Percentiles rank a stretch among this genome's conserved stretches.
These are phyloP conservation scores for Elsinoe ampelina DNA, from an alignment of 2,329 filamentous ascomycete genomes.

Conservation along the genomic window DNA sequence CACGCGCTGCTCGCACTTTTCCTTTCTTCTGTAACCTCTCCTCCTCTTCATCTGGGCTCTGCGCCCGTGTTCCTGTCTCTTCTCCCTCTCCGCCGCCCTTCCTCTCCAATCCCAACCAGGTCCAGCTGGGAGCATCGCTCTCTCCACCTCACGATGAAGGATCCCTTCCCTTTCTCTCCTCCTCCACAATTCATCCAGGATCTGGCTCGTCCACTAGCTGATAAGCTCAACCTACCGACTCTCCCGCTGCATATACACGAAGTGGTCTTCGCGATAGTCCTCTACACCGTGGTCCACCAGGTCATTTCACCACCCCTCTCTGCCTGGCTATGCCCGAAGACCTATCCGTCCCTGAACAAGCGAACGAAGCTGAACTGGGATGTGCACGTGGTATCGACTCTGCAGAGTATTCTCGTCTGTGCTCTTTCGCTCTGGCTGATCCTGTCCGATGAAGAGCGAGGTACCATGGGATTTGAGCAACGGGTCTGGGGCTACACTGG, in stretches of 20 bases:
- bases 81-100: background rate
- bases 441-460: constrained; percentile 56
- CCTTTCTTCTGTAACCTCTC: background rate
- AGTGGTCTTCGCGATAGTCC: constrained; percentile 53
- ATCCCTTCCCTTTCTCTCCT: constrained; percentile 57
- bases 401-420: constrained; percentile 67
- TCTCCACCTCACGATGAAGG: constrained; percentile 48
- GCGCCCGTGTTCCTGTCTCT: background rate
- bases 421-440: constrained; percentile 65
- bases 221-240: constrained; percentile 52
- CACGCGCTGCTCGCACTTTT: background rate
- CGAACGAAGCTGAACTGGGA: constrained; percentile 72
- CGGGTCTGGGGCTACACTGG: constrained; percentile 67
- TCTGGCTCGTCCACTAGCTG: constrained; percentile 55
- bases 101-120: background rate
- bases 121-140: background rate
- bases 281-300: constrained; percentile 61
- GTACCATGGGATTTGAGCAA: constrained; percentile 55
- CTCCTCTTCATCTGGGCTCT: background rate
- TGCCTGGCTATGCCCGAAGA: constrained; percentile 48
- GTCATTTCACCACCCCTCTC: constrained; percentile 61
- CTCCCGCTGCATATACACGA: constrained; percentile 73
- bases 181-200: constrained; percentile 44
- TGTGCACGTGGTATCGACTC: constrained; percentile 73
- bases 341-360: constrained; percentile 53